phyloP scores from a whole-genome alignment of 495 filamentous ascomycete species.

The Filosporella fistucella region DNA sequence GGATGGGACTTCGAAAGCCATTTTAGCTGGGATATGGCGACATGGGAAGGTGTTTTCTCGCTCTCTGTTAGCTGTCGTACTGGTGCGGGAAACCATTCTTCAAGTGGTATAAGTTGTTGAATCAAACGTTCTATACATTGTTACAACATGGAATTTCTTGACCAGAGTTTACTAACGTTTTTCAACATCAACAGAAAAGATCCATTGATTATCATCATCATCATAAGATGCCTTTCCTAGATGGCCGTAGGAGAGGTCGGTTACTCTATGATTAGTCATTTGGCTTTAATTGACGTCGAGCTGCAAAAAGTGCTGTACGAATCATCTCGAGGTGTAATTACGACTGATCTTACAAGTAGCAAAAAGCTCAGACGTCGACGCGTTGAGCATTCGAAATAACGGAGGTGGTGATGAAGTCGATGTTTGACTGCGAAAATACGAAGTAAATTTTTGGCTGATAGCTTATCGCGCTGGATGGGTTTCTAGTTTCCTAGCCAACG shows the following conservation, averaged over 20 bases:
- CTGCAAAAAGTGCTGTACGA: conserved; percentile 24
- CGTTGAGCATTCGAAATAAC: too few species aligned
- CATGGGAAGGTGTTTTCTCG: not conserved
- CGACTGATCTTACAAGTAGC: not conserved
- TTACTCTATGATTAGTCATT: conserved; percentile 55
- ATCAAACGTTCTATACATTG: conserved; percentile 16
- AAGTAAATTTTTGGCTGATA: not conserved
- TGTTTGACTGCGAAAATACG: too few species aligned
- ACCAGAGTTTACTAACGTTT: not conserved
- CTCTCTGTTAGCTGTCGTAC: not conserved
- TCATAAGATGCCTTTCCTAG: conserved; percentile 54
- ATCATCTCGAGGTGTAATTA: conserved; percentile 26
- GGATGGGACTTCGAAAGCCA: conserved; percentile 17
- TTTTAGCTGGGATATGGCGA: conserved; percentile 10
- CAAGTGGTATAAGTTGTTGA: conserved; percentile 16
- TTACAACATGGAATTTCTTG: too few species aligned
- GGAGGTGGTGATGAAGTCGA: too few species aligned
- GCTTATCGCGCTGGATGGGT: not conserved
- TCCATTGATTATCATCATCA: conserved; percentile 48
- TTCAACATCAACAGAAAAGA: conserved; percentile 33
- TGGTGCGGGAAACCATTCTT: conserved; percentile 15
- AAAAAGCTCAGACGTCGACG: too few species aligned
- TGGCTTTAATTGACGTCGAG: conserved; percentile 30
- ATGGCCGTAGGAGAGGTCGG: conserved; percentile 64
- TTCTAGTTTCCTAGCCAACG: not conserved